These are phyloP conservation scores for Boletus rex-veris DNA, from an alignment of 768 basidiomycete species.

Conservation along the genomic window DNA sequence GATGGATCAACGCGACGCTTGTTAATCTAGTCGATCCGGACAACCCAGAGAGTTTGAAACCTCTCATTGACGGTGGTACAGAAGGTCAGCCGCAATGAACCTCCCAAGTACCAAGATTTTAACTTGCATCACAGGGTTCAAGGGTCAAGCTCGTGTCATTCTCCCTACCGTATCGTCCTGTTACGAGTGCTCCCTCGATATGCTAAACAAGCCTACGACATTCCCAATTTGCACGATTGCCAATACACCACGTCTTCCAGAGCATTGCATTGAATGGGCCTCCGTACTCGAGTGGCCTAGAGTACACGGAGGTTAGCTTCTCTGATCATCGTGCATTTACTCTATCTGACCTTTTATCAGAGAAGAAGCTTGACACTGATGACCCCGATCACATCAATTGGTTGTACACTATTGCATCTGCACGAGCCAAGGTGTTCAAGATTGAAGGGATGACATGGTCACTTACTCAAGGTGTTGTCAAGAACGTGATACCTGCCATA, in stretches of 20 bases:
- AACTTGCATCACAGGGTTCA: constrained; percentile 67
- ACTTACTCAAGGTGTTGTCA: constrained; percentile 96
- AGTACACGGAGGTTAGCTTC: constrained; percentile 69
- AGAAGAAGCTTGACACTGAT: constrained; percentile 96
- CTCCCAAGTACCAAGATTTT: neutral
- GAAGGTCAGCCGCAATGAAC: constrained; percentile 59
- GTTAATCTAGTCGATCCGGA: constrained; percentile 94
- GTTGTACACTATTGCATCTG: constrained; percentile 77
- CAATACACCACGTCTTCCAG: constrained; percentile 95
- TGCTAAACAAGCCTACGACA: constrained; percentile 95
- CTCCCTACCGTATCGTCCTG: constrained; percentile 93
- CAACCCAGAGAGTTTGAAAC: constrained; percentile 89
- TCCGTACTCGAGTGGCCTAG: constrained; percentile 99
- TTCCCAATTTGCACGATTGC: constrained; percentile 99
- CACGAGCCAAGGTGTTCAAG: constrained; percentile 89
- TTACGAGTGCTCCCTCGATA: constrained; percentile 97
- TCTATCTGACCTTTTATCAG: constrained; percentile 29
- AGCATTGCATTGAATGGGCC: constrained; percentile 99
- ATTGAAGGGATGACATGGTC: constrained; percentile 99
- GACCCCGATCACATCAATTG: constrained; percentile 96
- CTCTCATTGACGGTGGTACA: constrained; percentile 96
- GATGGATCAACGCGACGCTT: constrained; percentile 98
- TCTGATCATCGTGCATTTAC: neutral
- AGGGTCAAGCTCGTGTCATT: constrained; percentile 96
- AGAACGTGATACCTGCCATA: constrained; percentile 99